Conservation (phyloP, 2,329 filamentous ascomycete genomes). For the Penicillium concentricum region DNA sequence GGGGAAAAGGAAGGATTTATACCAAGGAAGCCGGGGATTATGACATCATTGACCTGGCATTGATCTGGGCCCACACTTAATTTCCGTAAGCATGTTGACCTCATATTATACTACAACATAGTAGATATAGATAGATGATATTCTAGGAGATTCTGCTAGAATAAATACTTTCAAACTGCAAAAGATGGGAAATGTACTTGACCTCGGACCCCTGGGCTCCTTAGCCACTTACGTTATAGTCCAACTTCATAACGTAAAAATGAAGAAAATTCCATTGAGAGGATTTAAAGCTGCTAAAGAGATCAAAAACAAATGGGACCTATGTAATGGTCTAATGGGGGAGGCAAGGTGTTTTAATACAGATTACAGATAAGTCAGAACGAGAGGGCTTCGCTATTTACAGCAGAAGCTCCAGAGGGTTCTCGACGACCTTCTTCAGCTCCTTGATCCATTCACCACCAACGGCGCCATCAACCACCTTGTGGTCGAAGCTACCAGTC, state of each 20-base stretch:
- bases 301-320: constrained; percentile 30
- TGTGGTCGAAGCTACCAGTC: constrained; percentile 97
- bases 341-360: constrained; percentile 36
- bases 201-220: too few species aligned
- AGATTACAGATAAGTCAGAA: constrained; percentile 29
- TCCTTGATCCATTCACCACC: constrained; percentile 96
- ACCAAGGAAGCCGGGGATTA: constrained; percentile 18
- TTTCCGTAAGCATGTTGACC: constrained; percentile 1
- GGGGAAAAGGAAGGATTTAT: constrained; percentile 24
- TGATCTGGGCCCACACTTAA: constrained; percentile 8
- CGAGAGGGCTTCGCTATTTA: constrained; percentile 48
- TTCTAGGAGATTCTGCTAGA: background rate
- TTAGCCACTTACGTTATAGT: constrained; percentile 14
- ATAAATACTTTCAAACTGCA: too few species aligned
- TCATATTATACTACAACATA: too few species aligned
- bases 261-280: constrained; percentile 26
- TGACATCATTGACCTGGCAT: constrained; percentile 32
- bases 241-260: background rate
- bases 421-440: constrained; percentile 97
- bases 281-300: constrained; percentile 32
- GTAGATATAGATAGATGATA: too few species aligned
- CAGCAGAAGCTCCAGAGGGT: constrained; percentile 90
- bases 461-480: constrained; percentile 94
- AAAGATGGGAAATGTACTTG: background rate
- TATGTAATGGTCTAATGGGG: constrained; percentile 26